Base-by-base conservation (phyloP, 2,329 filamentous ascomycete genomes). In the Claviceps maximensis region DNA sequence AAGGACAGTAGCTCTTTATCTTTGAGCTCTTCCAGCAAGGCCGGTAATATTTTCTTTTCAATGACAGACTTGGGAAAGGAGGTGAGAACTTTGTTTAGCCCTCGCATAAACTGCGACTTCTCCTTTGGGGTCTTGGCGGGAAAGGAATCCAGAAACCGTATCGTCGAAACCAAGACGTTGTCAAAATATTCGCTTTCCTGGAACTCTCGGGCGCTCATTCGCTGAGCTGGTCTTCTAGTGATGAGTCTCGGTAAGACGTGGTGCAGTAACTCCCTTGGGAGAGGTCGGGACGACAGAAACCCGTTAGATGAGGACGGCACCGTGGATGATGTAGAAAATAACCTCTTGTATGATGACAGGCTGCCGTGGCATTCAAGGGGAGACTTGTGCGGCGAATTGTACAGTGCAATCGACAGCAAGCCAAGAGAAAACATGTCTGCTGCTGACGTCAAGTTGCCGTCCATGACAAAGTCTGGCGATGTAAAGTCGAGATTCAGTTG, bases 131-230 rank as follows among this genome's bases (percentile, higher is more conserved):
- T 95, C 71, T 98, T 98, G 36, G 88, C 87, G 0, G 93, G 91
- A 55, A 98, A 81, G 0, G 84, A 80, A 61, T 98, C 93, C 27
- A 98, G 74, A 63, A 98, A 98, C 13, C 93, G 87, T 57, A 98
- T 95, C 0, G 93, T 96, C 0, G 90, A 95, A 23, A 98, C 89
- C 4, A 98, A 75, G 47, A 97, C 87, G 62, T 97, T 98, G 69
- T 98, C 89, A 65, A 98, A 98, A 65, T 94, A 98, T 59, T 88
- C 84, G 62, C 89, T 94, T 67, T 96, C 82, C 64, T 98, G 93
- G 60, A 98, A 97, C 61, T 95, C 91, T 52, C 80, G 82, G 4
- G 91, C 89, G 27, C 83, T 89, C 72, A 97, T 79, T 46, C 93
- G 81, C 65, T 95, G 87, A 3, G 89, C 89, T 2, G 93, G 89